Base-by-base conservation (phyloP, 352 stramenopile genomes). In the Phytophthora fragariae region DNA sequence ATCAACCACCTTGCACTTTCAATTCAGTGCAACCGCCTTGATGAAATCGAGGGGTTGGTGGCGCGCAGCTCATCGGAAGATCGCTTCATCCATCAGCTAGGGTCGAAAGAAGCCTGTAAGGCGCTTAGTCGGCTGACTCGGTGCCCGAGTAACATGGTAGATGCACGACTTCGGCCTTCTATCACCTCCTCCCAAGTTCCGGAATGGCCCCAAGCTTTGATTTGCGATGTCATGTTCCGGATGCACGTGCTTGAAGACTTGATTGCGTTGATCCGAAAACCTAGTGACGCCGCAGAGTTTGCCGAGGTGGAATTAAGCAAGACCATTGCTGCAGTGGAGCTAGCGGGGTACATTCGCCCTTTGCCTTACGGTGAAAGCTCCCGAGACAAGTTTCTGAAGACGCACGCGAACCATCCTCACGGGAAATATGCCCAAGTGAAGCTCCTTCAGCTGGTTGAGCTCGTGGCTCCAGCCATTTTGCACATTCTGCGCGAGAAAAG, bases 201-300 rank as follows among this genome's bases (percentile, higher is more conserved):
- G 0, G 72, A 86, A 54, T 76, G 88, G 5, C 81, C 86, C 0
- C 88, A 92, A 53, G 84, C 82, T 1, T 69, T 91, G n/a, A 79
- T 93, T 44, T 91, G 84, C 29, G 85, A 92, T 10, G 82, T 89
- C 8, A 61, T 94, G 27, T 73, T 87, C 1, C 79, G 88, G 2
- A 69, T 93, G 19, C 88, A 95, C 29, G 84, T 80, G 1, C 64
- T 95, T 1, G 84, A 95, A 79, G 88, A 93, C 61, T 68, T 95
- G 12, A 75, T 92, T 35, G 72, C 77, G 9, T 73, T 85, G 1
- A 87, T 93, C 46, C 78, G 73, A 52, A 67, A 63, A 3, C 79
- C 78, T 14, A 91, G 64, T 46, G 85, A 91, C 31, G 75, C 83
- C 7, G 77, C 72, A 11, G 85, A 92, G 59, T 90, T 83, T 47